Percentiles rank a stretch among this genome's conserved stretches.
Evolutionary conservation across 2,329 filamentous ascomycete species (phyloP).

Genomic region (Ophiocordyceps robertsii): DNA sequence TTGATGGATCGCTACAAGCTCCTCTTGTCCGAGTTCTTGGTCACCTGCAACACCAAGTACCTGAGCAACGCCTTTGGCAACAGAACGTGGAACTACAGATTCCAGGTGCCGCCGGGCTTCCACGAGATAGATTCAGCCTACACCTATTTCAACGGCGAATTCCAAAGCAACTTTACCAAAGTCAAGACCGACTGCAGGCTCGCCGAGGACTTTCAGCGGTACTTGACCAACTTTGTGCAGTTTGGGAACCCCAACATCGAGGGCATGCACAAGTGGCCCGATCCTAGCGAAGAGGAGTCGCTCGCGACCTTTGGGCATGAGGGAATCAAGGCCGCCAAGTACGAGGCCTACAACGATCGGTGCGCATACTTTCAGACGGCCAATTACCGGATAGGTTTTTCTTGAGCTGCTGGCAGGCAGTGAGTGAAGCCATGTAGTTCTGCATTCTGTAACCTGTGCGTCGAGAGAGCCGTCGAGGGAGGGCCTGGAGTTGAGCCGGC

Average conservation of each 20-base stretch:
- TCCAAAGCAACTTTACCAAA: conserved; percentile 12
- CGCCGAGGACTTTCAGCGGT: conserved; percentile 16
- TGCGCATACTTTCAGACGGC: conserved; percentile 3
- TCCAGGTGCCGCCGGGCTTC: conserved; percentile 34
- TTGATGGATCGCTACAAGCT: conserved; percentile 16
- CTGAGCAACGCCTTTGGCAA: conserved; percentile 30
- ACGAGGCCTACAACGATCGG: conserved; percentile 9
- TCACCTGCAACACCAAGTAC: conserved; percentile 37
- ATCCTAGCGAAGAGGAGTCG: conserved; percentile 2
- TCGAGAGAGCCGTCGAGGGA: too few species aligned
- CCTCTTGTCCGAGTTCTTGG: conserved; percentile 25
- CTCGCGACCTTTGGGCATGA: conserved; percentile 4
- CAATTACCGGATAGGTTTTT: too few species aligned
- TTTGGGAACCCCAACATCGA: conserved; percentile 12
- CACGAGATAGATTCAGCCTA: too few species aligned
- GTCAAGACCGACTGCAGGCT: conserved; percentile 11
- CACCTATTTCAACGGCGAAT: too few species aligned
- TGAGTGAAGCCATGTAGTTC: too few species aligned
- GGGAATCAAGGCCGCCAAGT: not conserved
- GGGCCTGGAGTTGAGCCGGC: too few species aligned
- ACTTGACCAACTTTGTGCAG: conserved; percentile 16
- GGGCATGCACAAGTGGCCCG: not conserved
- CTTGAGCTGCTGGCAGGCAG: too few species aligned
- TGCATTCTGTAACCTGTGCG: too few species aligned
- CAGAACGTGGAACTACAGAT: conserved; percentile 34